These are phyloP conservation scores for Rubroshorea leprosula DNA, from an alignment of 345 rosid genomes.

Conservation along the genomic window DNA sequence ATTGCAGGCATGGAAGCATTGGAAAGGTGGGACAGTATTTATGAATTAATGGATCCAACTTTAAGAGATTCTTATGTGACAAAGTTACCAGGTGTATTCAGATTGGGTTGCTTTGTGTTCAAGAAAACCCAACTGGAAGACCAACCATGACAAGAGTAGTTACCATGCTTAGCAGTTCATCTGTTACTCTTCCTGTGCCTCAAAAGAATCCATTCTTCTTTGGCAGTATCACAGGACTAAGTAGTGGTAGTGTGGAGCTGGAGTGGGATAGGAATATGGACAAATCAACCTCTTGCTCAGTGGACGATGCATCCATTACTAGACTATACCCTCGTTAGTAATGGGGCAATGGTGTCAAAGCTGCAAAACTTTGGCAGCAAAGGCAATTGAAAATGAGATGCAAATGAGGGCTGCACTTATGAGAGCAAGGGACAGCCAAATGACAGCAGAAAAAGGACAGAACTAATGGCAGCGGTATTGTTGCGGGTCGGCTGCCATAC, in stretches of 20 bases:
- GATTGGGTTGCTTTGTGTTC: too few species aligned
- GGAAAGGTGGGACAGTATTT: conserved; percentile 7
- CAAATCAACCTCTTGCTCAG: neutral
- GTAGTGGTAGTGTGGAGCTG: neutral
- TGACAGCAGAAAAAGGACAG: too few species aligned
- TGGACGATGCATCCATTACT: conserved; percentile 10
- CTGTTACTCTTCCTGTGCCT: conserved; percentile 19
- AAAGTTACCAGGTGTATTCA: conserved; percentile 10
- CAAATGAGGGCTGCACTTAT: too few species aligned
- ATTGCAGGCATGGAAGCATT: conserved; percentile 10
- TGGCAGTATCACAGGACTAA: neutral
- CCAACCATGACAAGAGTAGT: too few species aligned
- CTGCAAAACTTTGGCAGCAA: too few species aligned
- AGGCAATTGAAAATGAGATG: too few species aligned
- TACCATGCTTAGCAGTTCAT: conserved; percentile 16
- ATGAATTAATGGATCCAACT: too few species aligned
- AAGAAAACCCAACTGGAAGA: too few species aligned
- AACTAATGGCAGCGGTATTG: too few species aligned
- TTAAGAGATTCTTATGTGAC: neutral
- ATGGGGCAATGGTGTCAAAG: too few species aligned
- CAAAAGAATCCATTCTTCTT: conserved; percentile 19
- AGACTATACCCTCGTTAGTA: conserved; percentile 12
- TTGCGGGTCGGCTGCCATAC: too few species aligned
- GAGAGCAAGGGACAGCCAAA: too few species aligned
- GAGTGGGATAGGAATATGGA: neutral